phyloP scores from a whole-genome alignment of 805 yeast genomes.

The Scheffersomyces coipomensis region DNA sequence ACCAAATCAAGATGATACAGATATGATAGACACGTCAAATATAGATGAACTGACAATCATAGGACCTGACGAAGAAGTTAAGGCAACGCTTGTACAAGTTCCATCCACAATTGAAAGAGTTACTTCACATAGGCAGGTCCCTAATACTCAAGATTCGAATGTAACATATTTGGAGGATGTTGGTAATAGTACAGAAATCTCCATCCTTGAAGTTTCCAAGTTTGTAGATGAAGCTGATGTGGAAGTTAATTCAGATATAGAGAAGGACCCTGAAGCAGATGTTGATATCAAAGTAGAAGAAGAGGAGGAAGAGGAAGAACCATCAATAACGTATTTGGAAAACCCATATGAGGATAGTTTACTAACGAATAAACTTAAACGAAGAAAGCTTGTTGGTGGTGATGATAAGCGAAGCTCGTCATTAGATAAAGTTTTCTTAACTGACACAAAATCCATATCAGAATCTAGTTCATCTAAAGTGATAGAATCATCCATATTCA shows the following conservation, averaged over 20 bases:
- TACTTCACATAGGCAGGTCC: conserved; percentile 30
- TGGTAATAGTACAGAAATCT: conserved; percentile 1
- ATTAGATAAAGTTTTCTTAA: no score
- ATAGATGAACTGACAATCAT: conserved; percentile 8
- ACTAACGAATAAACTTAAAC: conserved; percentile 18
- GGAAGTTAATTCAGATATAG: conserved; percentile 11
- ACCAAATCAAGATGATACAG: no score
- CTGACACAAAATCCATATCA: no score
- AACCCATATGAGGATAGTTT: conserved; percentile 23
- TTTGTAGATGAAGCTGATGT: conserved; percentile 6
- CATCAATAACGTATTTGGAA: background rate
- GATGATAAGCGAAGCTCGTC: no score
- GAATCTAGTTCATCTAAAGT: no score
- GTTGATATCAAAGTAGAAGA: conserved; percentile 9
- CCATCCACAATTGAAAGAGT: conserved; percentile 12
- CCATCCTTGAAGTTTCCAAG: background rate
- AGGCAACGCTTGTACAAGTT: background rate
- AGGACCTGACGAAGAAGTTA: background rate
- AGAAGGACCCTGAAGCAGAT: conserved; percentile 1
- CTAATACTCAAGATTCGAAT: conserved; percentile 21
- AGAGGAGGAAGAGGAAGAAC: conserved; percentile 14
- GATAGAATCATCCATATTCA: no score
- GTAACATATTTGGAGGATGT: background rate
- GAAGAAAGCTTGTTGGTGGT: no score
- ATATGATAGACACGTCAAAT: conserved; percentile 1